These are phyloP conservation scores for Hypoxylon fuscum DNA, from an alignment of 495 filamentous ascomycete genomes.

Conservation along the genomic window DNA sequence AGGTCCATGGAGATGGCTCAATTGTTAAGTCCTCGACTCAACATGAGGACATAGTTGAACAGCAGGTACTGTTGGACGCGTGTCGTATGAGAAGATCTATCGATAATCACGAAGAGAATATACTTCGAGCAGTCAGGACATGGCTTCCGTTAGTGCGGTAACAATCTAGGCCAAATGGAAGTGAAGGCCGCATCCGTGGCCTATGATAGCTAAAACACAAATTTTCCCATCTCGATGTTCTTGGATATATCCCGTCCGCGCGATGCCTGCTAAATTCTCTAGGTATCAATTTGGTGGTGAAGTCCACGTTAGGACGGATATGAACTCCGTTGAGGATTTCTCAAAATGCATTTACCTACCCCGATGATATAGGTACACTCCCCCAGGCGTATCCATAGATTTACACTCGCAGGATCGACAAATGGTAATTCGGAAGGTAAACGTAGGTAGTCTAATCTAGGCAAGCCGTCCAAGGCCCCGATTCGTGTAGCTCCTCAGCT, in stretches of 20 bases:
- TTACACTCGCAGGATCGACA: background rate
- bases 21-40: background rate
- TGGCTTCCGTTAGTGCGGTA: background rate
- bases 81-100: background rate
- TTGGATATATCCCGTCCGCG: no score
- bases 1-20: background rate
- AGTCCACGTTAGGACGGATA: background rate
- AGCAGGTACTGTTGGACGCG: background rate
- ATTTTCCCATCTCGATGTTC: background rate
- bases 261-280: background rate
- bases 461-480: no score
- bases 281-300: background rate
- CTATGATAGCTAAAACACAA: background rate
- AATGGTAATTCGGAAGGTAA: no score
- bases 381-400: background rate
- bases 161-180: background rate
- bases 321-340: background rate
- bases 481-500: no score
- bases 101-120: background rate
- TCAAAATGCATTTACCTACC: conserved; percentile 2
- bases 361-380: background rate
- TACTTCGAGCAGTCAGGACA: background rate
- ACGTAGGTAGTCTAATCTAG: no score
- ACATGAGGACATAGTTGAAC: background rate
- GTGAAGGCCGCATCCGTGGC: background rate